These are phyloP conservation scores for Boletus coccyginus DNA, from an alignment of 768 basidiomycete species.

Conservation along the genomic window DNA sequence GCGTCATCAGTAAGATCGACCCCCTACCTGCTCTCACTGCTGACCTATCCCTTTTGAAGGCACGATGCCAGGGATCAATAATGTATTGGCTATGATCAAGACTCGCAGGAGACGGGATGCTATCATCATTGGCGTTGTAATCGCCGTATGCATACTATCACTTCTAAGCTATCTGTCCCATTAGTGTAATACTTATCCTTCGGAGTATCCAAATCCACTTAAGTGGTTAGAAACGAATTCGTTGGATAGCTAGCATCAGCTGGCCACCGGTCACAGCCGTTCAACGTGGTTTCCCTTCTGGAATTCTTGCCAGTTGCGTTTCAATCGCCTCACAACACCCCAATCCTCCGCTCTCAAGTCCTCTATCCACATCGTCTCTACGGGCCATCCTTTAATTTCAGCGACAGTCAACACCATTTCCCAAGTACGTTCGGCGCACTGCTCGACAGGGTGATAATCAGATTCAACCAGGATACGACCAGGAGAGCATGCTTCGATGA, in stretches of 20 bases:
- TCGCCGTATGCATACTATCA: conserved; percentile 76
- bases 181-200: conserved; percentile 14
- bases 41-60: conserved; percentile 39
- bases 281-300: conserved; percentile 42
- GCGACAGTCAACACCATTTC: conserved; percentile 73
- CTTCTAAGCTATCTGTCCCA: conserved; percentile 49
- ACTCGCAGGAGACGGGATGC: conserved; percentile 86
- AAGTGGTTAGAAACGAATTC: neutral
- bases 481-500: conserved; percentile 63
- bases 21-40: neutral
- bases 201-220: neutral
- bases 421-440: conserved; percentile 64
- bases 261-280: neutral
- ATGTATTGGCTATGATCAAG: conserved; percentile 88
- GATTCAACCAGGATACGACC: conserved; percentile 82
- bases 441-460: conserved; percentile 70
- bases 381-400: conserved; percentile 69
- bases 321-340: conserved; percentile 66
- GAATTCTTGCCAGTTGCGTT: conserved; percentile 72
- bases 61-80: conserved; percentile 94
- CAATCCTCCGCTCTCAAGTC: conserved; percentile 37
- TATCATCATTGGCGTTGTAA: conserved; percentile 83
- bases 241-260: neutral
- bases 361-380: conserved; percentile 60
- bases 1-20: conserved; percentile 66